phyloP scores from a whole-genome alignment of 2,329 filamentous ascomycete species.

The Helicocarpus griseus region DNA sequence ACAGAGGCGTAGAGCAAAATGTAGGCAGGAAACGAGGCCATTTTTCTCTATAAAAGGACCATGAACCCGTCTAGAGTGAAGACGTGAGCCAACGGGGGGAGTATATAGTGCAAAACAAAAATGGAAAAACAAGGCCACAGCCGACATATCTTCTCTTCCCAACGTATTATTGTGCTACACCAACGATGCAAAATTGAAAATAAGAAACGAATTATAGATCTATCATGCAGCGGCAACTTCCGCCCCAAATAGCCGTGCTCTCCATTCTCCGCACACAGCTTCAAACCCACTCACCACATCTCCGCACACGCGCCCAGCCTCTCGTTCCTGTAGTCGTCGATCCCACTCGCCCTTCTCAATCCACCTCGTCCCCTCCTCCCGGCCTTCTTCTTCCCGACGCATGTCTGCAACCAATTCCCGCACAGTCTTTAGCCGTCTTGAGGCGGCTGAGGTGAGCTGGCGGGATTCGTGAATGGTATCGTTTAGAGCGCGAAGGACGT shows the following conservation, averaged over 20 bases:
- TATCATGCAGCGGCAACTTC: conserved; percentile 19
- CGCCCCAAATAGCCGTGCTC: conserved; percentile 58
- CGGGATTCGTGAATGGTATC: conserved; percentile 92
- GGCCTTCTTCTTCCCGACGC: conserved; percentile 68
- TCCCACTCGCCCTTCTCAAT: conserved; percentile 77
- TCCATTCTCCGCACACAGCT: conserved; percentile 76
- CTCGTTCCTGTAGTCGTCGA: conserved; percentile 61
- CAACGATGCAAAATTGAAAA: conserved; percentile 3
- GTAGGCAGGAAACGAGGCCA: not conserved
- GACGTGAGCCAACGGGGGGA: not conserved
- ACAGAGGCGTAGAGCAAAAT: not conserved
- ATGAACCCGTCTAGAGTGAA: not conserved
- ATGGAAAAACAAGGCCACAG: not conserved
- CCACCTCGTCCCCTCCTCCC: conserved; percentile 74
- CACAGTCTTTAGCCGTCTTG: conserved; percentile 67
- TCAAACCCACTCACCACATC: conserved; percentile 91
- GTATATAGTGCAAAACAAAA: not conserved
- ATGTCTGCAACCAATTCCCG: conserved; percentile 81
- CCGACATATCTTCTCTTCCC: not conserved
- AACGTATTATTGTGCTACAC: conserved; percentile 1
- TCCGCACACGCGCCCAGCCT: conserved; percentile 73
- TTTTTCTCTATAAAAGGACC: not conserved
- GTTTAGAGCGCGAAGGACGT: conserved; percentile 74
- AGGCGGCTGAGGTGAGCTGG: conserved; percentile 74
- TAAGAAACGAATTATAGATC: conserved; percentile 2